phyloP scores from a whole-genome alignment of 2,329 filamentous ascomycete species.

The Calonectria fujianensis region DNA sequence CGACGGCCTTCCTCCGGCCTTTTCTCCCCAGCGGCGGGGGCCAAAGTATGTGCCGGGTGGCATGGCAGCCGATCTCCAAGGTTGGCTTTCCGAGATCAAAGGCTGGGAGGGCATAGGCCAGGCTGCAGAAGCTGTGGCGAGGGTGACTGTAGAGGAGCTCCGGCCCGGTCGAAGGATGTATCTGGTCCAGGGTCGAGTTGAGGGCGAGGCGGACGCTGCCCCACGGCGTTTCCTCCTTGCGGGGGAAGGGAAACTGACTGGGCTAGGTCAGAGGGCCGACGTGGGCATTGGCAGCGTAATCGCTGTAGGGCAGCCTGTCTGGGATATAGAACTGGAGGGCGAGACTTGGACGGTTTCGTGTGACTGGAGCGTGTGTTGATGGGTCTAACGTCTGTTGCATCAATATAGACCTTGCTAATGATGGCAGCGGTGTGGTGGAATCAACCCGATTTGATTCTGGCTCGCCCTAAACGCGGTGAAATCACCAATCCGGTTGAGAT shows the following conservation, averaged over 20 bases:
- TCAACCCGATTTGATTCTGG: not conserved
- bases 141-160: constrained; percentile 57
- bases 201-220: not conserved
- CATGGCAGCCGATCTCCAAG: constrained; percentile 63
- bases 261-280: constrained; percentile 56
- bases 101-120: constrained; percentile 55
- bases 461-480: not conserved
- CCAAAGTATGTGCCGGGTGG: constrained; percentile 61
- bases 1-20: constrained; percentile 54
- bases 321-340: constrained; percentile 61
- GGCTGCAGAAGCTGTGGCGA: constrained; percentile 44
- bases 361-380: constrained; percentile 59
- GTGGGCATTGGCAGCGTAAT: constrained; percentile 58
- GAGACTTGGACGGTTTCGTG: constrained; percentile 62
- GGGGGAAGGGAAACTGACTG: constrained; percentile 62
- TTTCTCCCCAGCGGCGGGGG: constrained; percentile 62
- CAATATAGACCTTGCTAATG: constrained; percentile 7
- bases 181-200: constrained; percentile 53
- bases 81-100: constrained; percentile 64
- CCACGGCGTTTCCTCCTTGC: constrained; percentile 59
- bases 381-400: constrained; percentile 14
- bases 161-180: constrained; percentile 60
- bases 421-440: constrained; percentile 3
- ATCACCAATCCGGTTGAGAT: not conserved
- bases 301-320: constrained; percentile 60